Percentiles rank a stretch among this genome's conserved stretches.
Conservation (phyloP, 2,329 filamentous ascomycete genomes). For the Neopestalotiopsis sp. region DNA sequence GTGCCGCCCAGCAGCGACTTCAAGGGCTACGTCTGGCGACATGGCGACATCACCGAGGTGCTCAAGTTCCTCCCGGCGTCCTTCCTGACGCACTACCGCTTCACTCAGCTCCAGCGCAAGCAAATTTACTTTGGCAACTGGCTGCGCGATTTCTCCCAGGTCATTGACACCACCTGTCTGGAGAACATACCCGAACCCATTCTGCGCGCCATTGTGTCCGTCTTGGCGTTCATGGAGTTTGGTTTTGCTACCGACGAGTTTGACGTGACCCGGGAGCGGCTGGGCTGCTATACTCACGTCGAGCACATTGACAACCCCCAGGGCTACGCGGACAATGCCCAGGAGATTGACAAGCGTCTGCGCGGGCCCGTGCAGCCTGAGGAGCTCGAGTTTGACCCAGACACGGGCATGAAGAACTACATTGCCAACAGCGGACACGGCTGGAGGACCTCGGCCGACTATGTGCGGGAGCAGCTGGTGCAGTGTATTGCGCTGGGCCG, state of each 20-base stretch:
- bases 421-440: slow-evolving; percentile 33
- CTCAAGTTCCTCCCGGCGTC: slow-evolving; percentile 41
- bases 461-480: slow-evolving; percentile 32
- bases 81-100: slow-evolving; percentile 43
- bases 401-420: slow-evolving; percentile 39
- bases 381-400: slow-evolving; percentile 35
- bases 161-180: slow-evolving; percentile 58
- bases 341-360: slow-evolving; percentile 33
- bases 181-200: slow-evolving; percentile 57
- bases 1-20: slow-evolving; percentile 42
- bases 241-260: slow-evolving; percentile 62
- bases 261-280: slow-evolving; percentile 57
- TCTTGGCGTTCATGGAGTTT: slow-evolving; percentile 60
- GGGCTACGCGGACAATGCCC: slow-evolving; percentile 34
- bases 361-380: slow-evolving; percentile 33
- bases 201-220: slow-evolving; percentile 58
- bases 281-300: slow-evolving; percentile 54
- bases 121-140: slow-evolving; percentile 50
- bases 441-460: slow-evolving; percentile 35
- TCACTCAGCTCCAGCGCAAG: slow-evolving; percentile 43
- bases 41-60: slow-evolving; percentile 45
- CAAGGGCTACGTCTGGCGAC: slow-evolving; percentile 46
- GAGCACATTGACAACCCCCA: slow-evolving; percentile 59
- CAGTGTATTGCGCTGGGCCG: slow-evolving; percentile 32
- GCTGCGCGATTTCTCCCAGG: slow-evolving; percentile 56